These are phyloP conservation scores for Gracilariopsis chorda DNA, from an alignment of 23 red algal genomes.

Conservation along the genomic window DNA sequence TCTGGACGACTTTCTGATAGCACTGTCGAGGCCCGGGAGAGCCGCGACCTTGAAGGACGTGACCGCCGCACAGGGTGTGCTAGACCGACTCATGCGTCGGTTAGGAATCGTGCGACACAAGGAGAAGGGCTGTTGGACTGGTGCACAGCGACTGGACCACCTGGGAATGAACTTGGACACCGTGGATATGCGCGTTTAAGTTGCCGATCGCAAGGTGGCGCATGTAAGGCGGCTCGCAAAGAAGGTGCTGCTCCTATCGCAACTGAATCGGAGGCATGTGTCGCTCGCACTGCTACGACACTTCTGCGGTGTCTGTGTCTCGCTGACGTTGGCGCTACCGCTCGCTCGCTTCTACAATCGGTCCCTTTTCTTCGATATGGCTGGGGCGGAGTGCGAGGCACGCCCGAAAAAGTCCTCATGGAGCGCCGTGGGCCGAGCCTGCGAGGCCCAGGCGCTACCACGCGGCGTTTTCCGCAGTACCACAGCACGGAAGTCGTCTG, in stretches of 20 bases:
- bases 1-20: constrained; percentile 3
- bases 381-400: background rate
- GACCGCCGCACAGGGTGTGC: background rate
- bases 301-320: constrained; percentile 9
- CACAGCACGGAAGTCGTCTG: no score
- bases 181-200: background rate
- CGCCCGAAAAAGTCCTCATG: background rate
- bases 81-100: background rate
- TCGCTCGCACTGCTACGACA: background rate
- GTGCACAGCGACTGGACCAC: background rate
- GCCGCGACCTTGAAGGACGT: background rate
- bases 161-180: constrained; percentile 15
- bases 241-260: background rate
- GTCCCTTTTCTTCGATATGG: constrained; percentile 20
- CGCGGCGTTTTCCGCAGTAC: no score
- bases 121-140: background rate
- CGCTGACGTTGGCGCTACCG: background rate
- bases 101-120: background rate
- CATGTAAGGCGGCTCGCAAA: background rate
- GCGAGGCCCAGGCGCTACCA: background rate
- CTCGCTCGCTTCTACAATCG: background rate
- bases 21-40: background rate
- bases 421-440: background rate
- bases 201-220: background rate
- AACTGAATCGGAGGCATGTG: background rate